These are phyloP conservation scores for Gastrolobium bilobum DNA, from an alignment of 306 rosid species.

Conservation along the genomic window DNA sequence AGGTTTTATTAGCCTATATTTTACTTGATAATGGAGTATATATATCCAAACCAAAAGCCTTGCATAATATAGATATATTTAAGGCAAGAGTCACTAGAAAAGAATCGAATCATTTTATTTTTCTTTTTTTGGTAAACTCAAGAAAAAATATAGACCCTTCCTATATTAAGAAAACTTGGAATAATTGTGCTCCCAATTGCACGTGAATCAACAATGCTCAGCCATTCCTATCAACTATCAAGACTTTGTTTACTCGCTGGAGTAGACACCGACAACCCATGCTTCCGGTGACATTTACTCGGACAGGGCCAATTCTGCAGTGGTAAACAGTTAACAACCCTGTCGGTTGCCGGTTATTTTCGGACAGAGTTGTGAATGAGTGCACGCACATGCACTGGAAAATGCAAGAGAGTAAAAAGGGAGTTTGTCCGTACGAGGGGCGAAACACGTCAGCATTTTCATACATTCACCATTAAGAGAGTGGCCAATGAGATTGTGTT, in stretches of 20 bases:
- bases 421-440: constrained; percentile 56
- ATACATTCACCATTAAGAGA: constrained; percentile 41
- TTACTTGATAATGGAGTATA: constrained; percentile 12
- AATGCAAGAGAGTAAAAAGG: not conserved
- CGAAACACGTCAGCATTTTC: not conserved
- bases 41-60: constrained; percentile 33
- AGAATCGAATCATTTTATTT: constrained; percentile 59
- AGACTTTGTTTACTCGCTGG: not conserved
- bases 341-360: constrained; percentile 78
- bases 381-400: not conserved
- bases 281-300: constrained; percentile 61
- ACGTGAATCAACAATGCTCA: constrained; percentile 46
- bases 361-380: constrained; percentile 43
- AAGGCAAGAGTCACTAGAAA: constrained; percentile 7
- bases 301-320: not conserved
- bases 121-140: constrained; percentile 69
- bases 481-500: constrained; percentile 7
- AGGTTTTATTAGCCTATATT: not conserved
- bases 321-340: constrained; percentile 56
- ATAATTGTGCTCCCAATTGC: constrained; percentile 54
- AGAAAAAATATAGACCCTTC: constrained; percentile 51
- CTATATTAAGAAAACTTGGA: constrained; percentile 63
- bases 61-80: constrained; percentile 5
- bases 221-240: not conserved
- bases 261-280: constrained; percentile 60